Evolutionary conservation across 257 asterid species (phyloP).

Genomic region (Nicotiana otophora): DNA sequence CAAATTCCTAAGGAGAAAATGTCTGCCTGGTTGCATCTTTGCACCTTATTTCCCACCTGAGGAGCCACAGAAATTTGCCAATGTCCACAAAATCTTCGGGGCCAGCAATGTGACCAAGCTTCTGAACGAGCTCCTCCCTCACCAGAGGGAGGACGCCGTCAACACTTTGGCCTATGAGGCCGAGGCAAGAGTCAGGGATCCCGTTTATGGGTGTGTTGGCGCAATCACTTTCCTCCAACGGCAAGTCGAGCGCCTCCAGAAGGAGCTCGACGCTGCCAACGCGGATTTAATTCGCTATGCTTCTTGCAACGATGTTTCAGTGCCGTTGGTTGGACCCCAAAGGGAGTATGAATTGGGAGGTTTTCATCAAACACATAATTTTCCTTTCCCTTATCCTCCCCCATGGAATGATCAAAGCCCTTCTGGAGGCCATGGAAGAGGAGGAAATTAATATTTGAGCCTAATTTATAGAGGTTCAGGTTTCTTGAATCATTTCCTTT

Average conservation of each 20-base stretch:
- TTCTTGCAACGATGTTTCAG: constrained; percentile 8
- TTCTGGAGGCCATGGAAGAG: constrained; percentile 12
- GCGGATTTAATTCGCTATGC: constrained; percentile 32
- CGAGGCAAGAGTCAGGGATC: constrained; percentile 44
- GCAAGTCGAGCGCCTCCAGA: constrained; percentile 36
- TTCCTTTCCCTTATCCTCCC: constrained; percentile 12
- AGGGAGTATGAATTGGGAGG: constrained; percentile 8
- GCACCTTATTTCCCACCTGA: constrained; percentile 48
- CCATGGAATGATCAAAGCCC: constrained; percentile 25
- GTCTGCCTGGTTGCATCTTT: constrained; percentile 32
- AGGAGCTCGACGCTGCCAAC: constrained; percentile 35
- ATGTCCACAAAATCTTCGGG: constrained; percentile 45
- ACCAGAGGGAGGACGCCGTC: constrained; percentile 45
- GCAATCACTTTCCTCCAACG: constrained; percentile 40
- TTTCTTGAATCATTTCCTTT: background rate
- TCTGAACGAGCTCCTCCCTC: constrained; percentile 36
- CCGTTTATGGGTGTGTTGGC: constrained; percentile 47
- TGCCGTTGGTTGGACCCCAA: background rate
- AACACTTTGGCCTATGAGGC: constrained; percentile 46
- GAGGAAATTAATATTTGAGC: constrained; percentile 11
- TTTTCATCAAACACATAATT: background rate
- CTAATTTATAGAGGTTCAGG: background rate
- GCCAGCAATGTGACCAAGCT: constrained; percentile 45
- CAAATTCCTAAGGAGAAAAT: constrained; percentile 45
- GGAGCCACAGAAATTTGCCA: constrained; percentile 45